Evolutionary conservation across 1,284 basidiomycete species (phyloP).

Genomic region (Thecaphora frezii): DNA sequence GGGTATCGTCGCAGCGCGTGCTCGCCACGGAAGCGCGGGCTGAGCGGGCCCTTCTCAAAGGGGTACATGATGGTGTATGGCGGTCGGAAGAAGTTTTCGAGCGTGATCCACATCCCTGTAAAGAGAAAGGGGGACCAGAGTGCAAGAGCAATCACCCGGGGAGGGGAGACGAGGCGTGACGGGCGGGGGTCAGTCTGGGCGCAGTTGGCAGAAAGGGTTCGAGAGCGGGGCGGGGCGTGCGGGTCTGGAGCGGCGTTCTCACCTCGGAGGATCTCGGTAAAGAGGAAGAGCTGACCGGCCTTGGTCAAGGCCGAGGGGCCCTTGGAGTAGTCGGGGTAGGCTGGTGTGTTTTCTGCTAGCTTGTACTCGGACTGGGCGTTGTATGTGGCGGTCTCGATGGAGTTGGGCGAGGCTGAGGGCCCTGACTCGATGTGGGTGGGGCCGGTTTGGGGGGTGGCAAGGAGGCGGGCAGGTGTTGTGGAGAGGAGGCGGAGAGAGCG

Average conservation of each 20-base stretch:
- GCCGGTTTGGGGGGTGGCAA: conserved; percentile 34
- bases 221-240: too few relatives aligned
- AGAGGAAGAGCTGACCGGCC: conserved; percentile 94
- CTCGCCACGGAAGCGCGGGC: conserved; percentile 96
- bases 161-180: too few relatives aligned
- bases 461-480: conserved; percentile 24
- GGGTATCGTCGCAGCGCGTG: conserved; percentile 98
- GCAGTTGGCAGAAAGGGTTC: background rate
- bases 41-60: conserved; percentile 89
- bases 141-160: background rate
- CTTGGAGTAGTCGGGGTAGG: conserved; percentile 61
- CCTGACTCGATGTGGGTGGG: conserved; percentile 20
- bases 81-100: conserved; percentile 95
- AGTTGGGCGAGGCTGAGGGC: conserved; percentile 22
- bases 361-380: conserved; percentile 21
- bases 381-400: conserved; percentile 25
- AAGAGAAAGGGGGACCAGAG: background rate
- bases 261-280: conserved; percentile 97
- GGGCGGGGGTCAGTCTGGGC: too few relatives aligned
- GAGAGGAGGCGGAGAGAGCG: conserved; percentile 32
- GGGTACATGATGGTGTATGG: conserved; percentile 89
- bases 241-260: conserved; percentile 54
- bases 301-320: conserved; percentile 77
- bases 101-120: conserved; percentile 96
- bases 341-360: conserved; percentile 14